A percentile compares a stretch with the other conserved stretches of the same genome.
phyloP scores from a whole-genome alignment of 495 filamentous ascomycete genomes.

The Articulospora tetracladia region DNA sequence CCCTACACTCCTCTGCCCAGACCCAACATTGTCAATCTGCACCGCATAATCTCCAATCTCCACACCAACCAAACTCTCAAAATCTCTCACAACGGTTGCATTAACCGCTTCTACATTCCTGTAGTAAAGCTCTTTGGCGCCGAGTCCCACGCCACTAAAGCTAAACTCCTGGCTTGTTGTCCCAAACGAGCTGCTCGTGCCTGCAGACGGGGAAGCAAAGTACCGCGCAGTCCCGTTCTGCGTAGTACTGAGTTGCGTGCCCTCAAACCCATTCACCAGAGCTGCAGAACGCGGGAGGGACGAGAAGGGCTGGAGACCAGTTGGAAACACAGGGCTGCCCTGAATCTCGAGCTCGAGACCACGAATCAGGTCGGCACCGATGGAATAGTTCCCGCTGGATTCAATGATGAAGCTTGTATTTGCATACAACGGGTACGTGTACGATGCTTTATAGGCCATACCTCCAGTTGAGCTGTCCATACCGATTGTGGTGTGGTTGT shows the following conservation, averaged over 20 bases:
- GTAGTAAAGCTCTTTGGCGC: slow-evolving; percentile 36
- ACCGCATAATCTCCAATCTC: slow-evolving; percentile 9
- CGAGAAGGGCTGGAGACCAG: slow-evolving; percentile 49
- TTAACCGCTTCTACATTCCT: slow-evolving; percentile 50
- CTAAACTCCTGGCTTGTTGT: slow-evolving; percentile 50
- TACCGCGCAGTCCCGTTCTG: slow-evolving; percentile 56
- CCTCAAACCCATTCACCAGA: slow-evolving; percentile 31
- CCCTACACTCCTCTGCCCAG: neutral
- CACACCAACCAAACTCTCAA: slow-evolving; percentile 20
- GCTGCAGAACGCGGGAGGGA: slow-evolving; percentile 15
- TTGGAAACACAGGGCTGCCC: slow-evolving; percentile 58
- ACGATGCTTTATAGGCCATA: slow-evolving; percentile 39
- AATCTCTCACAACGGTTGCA: slow-evolving; percentile 37
- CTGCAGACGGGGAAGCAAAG: slow-evolving; percentile 39
- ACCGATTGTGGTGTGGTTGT: slow-evolving; percentile 59
- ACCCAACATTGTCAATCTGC: neutral
- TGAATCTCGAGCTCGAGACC: slow-evolving; percentile 49
- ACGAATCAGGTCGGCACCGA: slow-evolving; percentile 55
- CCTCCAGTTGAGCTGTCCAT: slow-evolving; percentile 43
- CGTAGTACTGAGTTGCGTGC: slow-evolving; percentile 42
- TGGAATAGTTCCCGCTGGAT: slow-evolving; percentile 49
- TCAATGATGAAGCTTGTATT: slow-evolving; percentile 47
- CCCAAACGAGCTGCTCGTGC: slow-evolving; percentile 45
- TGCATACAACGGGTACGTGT: slow-evolving; percentile 61
- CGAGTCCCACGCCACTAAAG: slow-evolving; percentile 42